Percentiles rank a stretch among this genome's conserved stretches.
phyloP scores from a whole-genome alignment of 352 stramenopile species.

The Pythium vanterpoolii region DNA sequence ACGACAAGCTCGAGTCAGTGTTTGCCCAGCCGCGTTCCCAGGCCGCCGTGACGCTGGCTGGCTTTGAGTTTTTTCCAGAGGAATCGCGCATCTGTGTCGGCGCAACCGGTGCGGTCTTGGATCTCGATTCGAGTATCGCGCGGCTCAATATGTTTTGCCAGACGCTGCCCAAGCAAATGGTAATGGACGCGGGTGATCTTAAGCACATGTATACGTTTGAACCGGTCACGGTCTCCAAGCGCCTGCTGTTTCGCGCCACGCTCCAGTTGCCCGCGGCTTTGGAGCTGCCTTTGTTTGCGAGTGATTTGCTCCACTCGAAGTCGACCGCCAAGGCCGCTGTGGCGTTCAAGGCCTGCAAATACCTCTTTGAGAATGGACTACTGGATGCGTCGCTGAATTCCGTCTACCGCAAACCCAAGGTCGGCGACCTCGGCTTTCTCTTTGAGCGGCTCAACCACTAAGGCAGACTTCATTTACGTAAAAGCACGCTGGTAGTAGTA shows the following conservation, averaged over 20 bases:
- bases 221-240: conserved; percentile 13
- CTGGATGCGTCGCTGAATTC: conserved; percentile 74
- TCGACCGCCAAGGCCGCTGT: conserved; percentile 48
- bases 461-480: too few relatives aligned
- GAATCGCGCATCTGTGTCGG: conserved; percentile 39
- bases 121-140: conserved; percentile 70
- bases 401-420: conserved; percentile 64
- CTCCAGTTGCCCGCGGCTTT: conserved; percentile 55
- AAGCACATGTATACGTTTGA: conserved; percentile 57
- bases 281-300: conserved; percentile 41
- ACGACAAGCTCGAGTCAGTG: conserved; percentile 61
- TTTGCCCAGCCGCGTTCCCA: conserved; percentile 53
- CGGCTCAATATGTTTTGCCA: conserved; percentile 82
- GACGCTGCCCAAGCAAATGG: conserved; percentile 46
- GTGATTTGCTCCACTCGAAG: conserved; percentile 52
- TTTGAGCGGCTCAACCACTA: conserved; percentile 6
- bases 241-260: conserved; percentile 43
- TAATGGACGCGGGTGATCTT: conserved; percentile 45
- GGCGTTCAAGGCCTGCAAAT: conserved; percentile 57
- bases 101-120: conserved; percentile 58
- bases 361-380: conserved; percentile 42
- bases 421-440: conserved; percentile 48
- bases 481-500: too few relatives aligned
- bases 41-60: conserved; percentile 36
- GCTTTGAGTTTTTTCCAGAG: conserved; percentile 21